Evolutionary conservation across 129 eudicot genomes (phyloP).

Genomic region (Ambrosia artemisiifolia): DNA sequence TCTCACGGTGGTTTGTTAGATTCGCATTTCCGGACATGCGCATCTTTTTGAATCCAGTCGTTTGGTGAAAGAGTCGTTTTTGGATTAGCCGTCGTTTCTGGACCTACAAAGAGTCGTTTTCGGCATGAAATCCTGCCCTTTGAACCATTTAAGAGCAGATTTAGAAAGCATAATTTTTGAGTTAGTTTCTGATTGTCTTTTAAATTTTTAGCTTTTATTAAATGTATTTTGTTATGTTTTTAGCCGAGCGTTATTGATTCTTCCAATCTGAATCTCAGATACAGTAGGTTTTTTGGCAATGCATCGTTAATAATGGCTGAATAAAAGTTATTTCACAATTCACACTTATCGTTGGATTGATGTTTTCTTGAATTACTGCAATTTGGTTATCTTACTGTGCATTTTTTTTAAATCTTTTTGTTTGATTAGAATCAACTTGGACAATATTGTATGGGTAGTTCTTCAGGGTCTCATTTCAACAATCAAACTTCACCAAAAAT

Average conservation of each 20-base stretch:
- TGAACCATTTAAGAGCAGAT: neutral
- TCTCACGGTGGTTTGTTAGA: neutral
- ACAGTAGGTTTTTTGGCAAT: neutral
- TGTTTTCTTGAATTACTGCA: neutral
- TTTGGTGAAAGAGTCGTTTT: neutral
- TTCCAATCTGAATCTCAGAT: neutral
- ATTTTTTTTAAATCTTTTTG: neutral
- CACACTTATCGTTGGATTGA: neutral
- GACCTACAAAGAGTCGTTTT: neutral
- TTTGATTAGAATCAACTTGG: conserved; percentile 22
- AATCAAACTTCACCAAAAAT: conserved; percentile 33
- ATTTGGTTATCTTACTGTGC: neutral
- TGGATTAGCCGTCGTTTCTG: neutral
- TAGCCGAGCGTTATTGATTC: neutral
- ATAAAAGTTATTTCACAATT: neutral
- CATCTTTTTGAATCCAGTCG: neutral
- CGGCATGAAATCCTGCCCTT: neutral
- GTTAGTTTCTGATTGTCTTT: too few relatives aligned
- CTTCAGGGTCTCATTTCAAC: conserved; percentile 27
- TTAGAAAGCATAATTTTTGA: neutral
- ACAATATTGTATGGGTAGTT: neutral
- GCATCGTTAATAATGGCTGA: neutral
- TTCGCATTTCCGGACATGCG: neutral
- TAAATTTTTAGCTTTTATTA: neutral
- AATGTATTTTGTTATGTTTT: neutral